phyloP scores from a whole-genome alignment of 192 early-diverging fungal species.

The Nowakowskiella sp. region DNA sequence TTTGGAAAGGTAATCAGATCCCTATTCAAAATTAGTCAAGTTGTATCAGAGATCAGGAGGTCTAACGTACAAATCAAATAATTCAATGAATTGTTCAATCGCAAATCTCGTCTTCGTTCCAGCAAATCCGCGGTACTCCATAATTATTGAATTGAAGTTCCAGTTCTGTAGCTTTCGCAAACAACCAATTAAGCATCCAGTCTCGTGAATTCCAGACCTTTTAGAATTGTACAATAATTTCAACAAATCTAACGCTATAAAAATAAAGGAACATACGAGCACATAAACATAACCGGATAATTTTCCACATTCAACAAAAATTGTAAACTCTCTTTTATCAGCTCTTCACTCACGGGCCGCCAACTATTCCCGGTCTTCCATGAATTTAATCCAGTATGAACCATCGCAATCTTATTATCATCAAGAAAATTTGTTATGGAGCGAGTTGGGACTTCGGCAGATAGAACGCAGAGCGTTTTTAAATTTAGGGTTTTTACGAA shows the following conservation, averaged over 20 bases:
- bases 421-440: constrained; percentile 68
- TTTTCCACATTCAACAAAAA: constrained; percentile 66
- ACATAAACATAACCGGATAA: constrained; percentile 86
- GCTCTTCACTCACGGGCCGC: constrained; percentile 88
- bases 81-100: constrained; percentile 92
- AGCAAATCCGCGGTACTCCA: constrained; percentile 94
- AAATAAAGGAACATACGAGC: constrained; percentile 55
- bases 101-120: constrained; percentile 77
- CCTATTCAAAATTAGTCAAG: too few species aligned
- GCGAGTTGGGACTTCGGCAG: constrained; percentile 72
- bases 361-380: constrained; percentile 30
- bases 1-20: constrained; percentile 81
- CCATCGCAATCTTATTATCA: constrained; percentile 5
- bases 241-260: too few species aligned
- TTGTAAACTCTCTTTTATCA: constrained; percentile 93
- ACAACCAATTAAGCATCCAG: constrained; percentile 87
- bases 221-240: neutral
- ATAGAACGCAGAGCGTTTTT: constrained; percentile 73
- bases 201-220: constrained; percentile 87
- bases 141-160: constrained; percentile 95
- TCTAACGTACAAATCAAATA: constrained; percentile 63
- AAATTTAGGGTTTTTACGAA: constrained; percentile 71
- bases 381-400: constrained; percentile 9
- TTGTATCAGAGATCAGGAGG: too few species aligned
- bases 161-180: constrained; percentile 86